Percentiles rank a stretch among this genome's conserved stretches.
Conservation (phyloP, 2,329 filamentous ascomycete genomes). For the Cladorrhinum sp. region DNA sequence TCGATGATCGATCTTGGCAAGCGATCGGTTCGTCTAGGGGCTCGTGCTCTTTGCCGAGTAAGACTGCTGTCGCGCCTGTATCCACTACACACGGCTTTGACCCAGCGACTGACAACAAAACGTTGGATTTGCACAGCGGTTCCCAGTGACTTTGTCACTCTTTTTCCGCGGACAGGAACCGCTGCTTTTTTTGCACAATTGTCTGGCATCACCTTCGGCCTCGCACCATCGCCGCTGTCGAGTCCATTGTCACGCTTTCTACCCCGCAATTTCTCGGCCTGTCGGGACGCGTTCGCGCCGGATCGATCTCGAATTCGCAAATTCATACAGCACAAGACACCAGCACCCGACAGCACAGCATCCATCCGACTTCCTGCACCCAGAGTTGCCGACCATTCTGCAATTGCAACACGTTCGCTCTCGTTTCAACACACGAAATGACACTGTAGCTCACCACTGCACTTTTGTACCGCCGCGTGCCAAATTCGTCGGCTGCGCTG, state of each 20-base stretch:
- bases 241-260: conserved; percentile 1
- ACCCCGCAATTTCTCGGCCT: conserved; percentile 1
- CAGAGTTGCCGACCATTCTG: background rate
- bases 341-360: background rate
- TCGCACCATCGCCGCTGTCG: background rate
- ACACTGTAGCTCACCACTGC: conserved; percentile 3
- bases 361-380: no score
- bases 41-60: conserved; percentile 8
- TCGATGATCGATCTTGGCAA: conserved; percentile 6
- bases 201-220: background rate
- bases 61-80: conserved; percentile 4
- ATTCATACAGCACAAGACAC: background rate
- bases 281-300: conserved; percentile 1
- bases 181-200: background rate
- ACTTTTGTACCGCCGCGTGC: background rate
- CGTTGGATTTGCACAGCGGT: background rate
- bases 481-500: background rate
- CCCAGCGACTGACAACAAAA: conserved; percentile 7
- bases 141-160: background rate
- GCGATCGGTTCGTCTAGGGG: background rate
- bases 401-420: background rate
- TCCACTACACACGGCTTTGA: conserved; percentile 3
- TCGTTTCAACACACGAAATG: background rate
- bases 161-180: conserved; percentile 5
- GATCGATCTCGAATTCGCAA: background rate